Percentiles rank a stretch among this genome's conserved stretches.
phyloP scores from a whole-genome alignment of 2,329 filamentous ascomycete species.

The Penicillium sp. region DNA sequence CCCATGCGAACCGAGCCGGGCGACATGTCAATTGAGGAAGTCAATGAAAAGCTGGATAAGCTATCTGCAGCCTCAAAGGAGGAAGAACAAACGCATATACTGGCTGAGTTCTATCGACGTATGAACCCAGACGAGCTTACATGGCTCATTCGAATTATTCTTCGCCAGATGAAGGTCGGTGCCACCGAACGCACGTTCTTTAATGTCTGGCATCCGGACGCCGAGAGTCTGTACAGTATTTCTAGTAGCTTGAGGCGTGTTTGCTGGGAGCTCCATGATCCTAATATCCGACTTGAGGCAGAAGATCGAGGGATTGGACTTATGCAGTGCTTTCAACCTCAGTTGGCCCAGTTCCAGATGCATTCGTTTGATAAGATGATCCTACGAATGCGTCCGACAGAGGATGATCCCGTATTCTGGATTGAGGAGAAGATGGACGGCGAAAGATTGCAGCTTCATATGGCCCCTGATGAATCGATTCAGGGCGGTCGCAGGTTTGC shows the following conservation, averaged over 20 bases:
- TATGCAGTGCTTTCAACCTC: conserved; percentile 96
- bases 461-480: conserved; percentile 68
- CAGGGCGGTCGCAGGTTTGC: conserved; percentile 72
- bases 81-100: conserved; percentile 77
- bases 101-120: conserved; percentile 78
- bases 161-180: conserved; percentile 73
- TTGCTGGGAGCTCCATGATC: conserved; percentile 89
- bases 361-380: conserved; percentile 80
- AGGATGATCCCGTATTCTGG: conserved; percentile 80
- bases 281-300: conserved; percentile 68
- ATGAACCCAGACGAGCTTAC: conserved; percentile 94
- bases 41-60: conserved; percentile 81
- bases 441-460: conserved; percentile 95
- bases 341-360: conserved; percentile 90
- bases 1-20: conserved; percentile 73
- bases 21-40: conserved; percentile 81
- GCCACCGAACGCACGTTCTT: conserved; percentile 89
- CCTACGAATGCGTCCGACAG: conserved; percentile 62
- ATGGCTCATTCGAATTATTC: conserved; percentile 92
- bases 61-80: conserved; percentile 76
- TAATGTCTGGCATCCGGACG: conserved; percentile 78
- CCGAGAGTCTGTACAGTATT: conserved; percentile 78
- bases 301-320: conserved; percentile 74
- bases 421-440: conserved; percentile 98
- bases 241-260: conserved; percentile 87